Base-by-base conservation (phyloP, 305 asterid genomes). In the Salvia sclarea region DNA sequence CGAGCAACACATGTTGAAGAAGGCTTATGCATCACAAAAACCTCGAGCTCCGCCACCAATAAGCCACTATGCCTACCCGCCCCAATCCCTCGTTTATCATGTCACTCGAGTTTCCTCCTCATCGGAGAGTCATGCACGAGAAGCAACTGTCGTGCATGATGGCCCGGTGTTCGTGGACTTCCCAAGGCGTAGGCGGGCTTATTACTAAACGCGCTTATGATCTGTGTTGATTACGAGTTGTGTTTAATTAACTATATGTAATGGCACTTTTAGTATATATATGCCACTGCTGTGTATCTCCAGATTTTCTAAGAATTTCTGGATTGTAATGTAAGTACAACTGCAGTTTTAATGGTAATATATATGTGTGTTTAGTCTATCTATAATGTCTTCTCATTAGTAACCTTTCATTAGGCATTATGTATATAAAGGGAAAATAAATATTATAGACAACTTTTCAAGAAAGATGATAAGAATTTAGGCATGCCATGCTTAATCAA, bases 251-350 rank as follows among this genome's bases (percentile, higher is more conserved):
- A 41, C 47, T 3, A 16, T 18, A 13, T 48, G 1, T 48, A n/a
- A n/a, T n/a, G 55, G 55, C 55, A 48, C 55, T 48, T 17, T 48
- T 48, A 48, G 55, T 48, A 48, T 21, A n/a, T n/a, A n/a, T n/a
- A n/a, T n/a, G n/a, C n/a, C n/a, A n/a, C n/a, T n/a, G n/a, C n/a
- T n/a, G n/a, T n/a, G n/a, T 20, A 21, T 49, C 56, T 20, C 20
- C 56, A 21, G 30, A 28, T 49, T 49, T 49, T 18, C 56, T 9
- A 9, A 49, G 31, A 49, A 18, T 49, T 18, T n/a, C 56, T 49
- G 56, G 6, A 21, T 0, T 20, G 30, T 49, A 49, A 49, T n/a
- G 9, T 10, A 49, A 18, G 56, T 20, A 18, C 7, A 17, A 10
- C 31, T 49, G 56, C 56, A 49, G 30, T 9, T 49, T 1, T 3